Base-by-base conservation (phyloP, 306 rosid species). In the Vigna mungo region DNA sequence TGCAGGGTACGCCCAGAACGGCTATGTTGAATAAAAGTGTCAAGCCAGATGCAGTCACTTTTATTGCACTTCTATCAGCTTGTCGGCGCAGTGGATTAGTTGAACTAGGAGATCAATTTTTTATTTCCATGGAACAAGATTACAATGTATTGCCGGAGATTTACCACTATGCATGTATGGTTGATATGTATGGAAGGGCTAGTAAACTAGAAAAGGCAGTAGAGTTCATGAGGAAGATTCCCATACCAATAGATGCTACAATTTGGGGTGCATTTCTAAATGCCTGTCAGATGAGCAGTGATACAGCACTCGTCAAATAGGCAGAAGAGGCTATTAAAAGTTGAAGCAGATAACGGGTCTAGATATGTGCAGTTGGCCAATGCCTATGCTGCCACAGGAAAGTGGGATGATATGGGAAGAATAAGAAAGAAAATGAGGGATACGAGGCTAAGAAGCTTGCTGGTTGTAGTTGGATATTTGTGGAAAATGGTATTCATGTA, bases 161-260 rank as follows among this genome's bases (percentile, higher is more conserved):
- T 58, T 83, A 92, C 70, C 94, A 92, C 82, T 90, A 87, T 75
- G 92, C 96, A 36, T 92, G 97, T 78, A 87, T 92, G 92, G 85
- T 92, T 73, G 97, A 92, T 82, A 80, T 92, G 86, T 92, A 92
- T 68, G 97, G 96, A 66, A 88, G 89, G 89, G 89, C 84, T 78
- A 83, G 86, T 49, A 82, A 78, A 79, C 77, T 92, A 48, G 90
- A 87, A 46, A 92, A 87, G 83, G 92, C 90, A 36, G 48, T 78
- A 43, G 81, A 72, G 14, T 86, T 89, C 76, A 90, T 90, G 85
- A 85, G 46, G 53, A 87, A 64, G 71, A 89, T 92, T 76, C 91
- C 91, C 47, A 55, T 77, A 47, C 76, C 85, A 62, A 69, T 81
- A 59, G 97, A 92, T 74, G 80, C 85, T 37, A 82, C 83, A 52